Base-by-base conservation (phyloP, 2,329 filamentous ascomycete genomes). In the Tolypocladium paradoxum region DNA sequence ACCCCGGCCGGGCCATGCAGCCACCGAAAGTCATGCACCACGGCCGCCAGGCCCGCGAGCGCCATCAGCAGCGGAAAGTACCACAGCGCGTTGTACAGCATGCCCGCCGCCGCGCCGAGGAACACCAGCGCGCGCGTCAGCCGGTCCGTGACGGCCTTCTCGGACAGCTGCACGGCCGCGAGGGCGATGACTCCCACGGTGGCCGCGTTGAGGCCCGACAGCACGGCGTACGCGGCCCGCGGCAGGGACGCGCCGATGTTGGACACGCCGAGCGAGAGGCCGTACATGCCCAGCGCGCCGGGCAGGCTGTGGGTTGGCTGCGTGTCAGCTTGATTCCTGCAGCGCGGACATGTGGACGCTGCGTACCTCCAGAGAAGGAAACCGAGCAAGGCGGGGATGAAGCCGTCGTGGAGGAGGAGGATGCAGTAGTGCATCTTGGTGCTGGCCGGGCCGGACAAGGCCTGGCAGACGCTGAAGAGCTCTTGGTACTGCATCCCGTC, bases 351-450 rank as follows among this genome's bases (percentile, higher is more conserved):
- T n/a, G n/a, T n/a, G n/a, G n/a, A n/a, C n/a, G n/a, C n/a, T n/a
- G n/a, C n/a, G n/a, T 62, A 81, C 80, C 76, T 80, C 84, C 85
- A 89, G 1, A 86, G 62, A 0, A 84, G 56, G 56, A 89, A 85
- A 0, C 72, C 76, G 1, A 85, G 57, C 1, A 86, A 7, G 0
- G 83, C 85, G 0, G 76, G 69, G 2, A 78, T 52, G 5, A 84
- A 70, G 0, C 84, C 84, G 12, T 76, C 76, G 55, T 82, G 83
- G 11, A 88, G 76, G 20, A 86, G 66, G 37, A 82, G 80, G 40
- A 89, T 81, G 55, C 79, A 85, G 55, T 86, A 88, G 0, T 81
- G 64, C 79, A 89, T 85, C 62, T 89, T 89, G 2, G 85, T 88
- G 56, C 80, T 85, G 0, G 60, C 85, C 0, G 85, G 86, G 0